Conservation (phyloP, 371 early-diverging fungal species). For the Mortierella sp. region DNA sequence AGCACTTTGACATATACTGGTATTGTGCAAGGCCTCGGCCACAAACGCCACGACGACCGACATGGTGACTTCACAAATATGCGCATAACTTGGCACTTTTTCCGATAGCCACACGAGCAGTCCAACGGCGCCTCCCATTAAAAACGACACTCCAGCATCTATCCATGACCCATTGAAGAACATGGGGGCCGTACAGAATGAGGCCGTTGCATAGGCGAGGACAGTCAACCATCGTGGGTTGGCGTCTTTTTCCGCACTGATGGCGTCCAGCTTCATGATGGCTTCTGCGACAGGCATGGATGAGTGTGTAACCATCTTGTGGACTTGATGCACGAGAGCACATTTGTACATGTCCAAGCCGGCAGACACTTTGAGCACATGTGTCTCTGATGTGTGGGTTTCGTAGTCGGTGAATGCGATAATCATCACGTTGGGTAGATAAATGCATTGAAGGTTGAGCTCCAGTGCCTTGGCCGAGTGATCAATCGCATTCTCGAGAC, state of each 20-base stretch:
- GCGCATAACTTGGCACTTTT: conserved; percentile 68
- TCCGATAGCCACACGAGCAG: conserved; percentile 69
- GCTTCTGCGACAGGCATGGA: conserved; percentile 65
- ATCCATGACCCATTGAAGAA: conserved; percentile 75
- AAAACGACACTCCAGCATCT: conserved; percentile 66
- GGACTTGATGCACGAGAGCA: conserved; percentile 65
- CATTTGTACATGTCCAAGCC: conserved; percentile 73
- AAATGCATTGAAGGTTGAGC: conserved; percentile 66
- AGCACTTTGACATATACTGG: conserved; percentile 63
- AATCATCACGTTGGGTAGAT: conserved; percentile 74
- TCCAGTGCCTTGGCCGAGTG: conserved; percentile 66
- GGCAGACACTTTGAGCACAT: conserved; percentile 65
- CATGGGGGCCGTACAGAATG: conserved; percentile 69
- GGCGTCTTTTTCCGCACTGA: conserved; percentile 62
- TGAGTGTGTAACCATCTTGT: conserved; percentile 60
- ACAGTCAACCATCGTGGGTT: conserved; percentile 61
- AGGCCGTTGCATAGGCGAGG: conserved; percentile 65
- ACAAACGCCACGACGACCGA: conserved; percentile 71
- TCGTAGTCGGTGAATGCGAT: conserved; percentile 78
- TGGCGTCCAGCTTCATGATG: conserved; percentile 63
- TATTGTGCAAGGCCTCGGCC: conserved; percentile 57
- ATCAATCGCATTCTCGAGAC: conserved; percentile 75
- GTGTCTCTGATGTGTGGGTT: conserved; percentile 79
- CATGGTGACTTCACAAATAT: conserved; percentile 72
- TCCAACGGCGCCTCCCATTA: conserved; percentile 68